Base-by-base conservation (phyloP, 2,329 filamentous ascomycete genomes). In the Aspergillus pseudoterreus region DNA sequence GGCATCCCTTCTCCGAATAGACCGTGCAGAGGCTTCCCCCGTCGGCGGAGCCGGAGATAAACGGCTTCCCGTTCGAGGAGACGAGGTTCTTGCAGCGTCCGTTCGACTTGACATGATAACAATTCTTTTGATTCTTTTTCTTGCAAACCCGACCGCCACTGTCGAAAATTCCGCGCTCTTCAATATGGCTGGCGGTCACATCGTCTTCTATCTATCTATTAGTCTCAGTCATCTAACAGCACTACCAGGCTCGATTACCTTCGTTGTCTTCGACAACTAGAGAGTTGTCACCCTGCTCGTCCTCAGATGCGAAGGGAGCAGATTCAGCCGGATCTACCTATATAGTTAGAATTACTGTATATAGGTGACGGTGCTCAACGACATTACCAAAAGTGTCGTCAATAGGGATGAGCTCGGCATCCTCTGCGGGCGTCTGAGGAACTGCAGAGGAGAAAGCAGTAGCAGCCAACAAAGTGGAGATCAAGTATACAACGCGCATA, bases 71-170 rank as follows among this genome's bases (percentile, higher is more conserved):
- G 27, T 45, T 45, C 24, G 22, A 15, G 22, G 43, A 45, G 6
- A 45, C 43, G 12, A 45, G 43, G 27, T 45, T 45, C n/a, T 45
- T 45, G 43, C 43, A 45, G 11, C 43, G 43, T 15, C 43, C 43
- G 43, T 45, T 45, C 3, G 43, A 45, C 27, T 45, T 45, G 4
- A 45, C 43, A 22, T 22, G 22, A 22, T 22, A 22, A 5, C 22
- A 22, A 22, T 22, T 22, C 22, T 22, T 22, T 22, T 22, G 22
- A 6, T 22, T 22, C 22, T 32, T 32, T 22, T 32, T 45, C 24
- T 45, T 45, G 43, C 43, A 45, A 12, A 45, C 24, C 2, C 27
- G 14, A 19, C 22, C 43, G 3, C 43, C 43, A 17, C 24, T 45
- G n/a, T 32, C 43, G n/a, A 32, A 45, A n/a, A 45, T 45, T 32